phyloP scores from a whole-genome alignment of 2,329 filamentous ascomycete genomes.

The Fusarium nelsonii region DNA sequence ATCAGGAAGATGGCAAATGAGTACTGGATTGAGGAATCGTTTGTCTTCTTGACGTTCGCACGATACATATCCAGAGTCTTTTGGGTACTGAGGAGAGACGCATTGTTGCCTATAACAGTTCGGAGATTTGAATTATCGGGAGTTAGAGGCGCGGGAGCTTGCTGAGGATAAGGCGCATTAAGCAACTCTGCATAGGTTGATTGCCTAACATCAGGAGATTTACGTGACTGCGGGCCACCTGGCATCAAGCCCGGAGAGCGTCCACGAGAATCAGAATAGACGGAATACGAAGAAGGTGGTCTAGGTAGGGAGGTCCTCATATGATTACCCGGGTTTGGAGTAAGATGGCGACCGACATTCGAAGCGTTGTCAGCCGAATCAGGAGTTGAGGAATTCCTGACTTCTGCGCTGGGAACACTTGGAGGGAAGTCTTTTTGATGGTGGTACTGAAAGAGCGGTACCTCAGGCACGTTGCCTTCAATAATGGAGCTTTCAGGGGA shows the following conservation, averaged over 20 bases:
- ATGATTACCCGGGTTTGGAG: constrained; percentile 67
- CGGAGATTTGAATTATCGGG: constrained; percentile 87
- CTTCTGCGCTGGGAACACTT: constrained; percentile 58
- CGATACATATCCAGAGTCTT: constrained; percentile 99
- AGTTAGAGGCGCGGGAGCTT: constrained; percentile 72
- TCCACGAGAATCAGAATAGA: constrained; percentile 76
- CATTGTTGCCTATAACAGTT: constrained; percentile 85
- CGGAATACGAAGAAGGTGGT: constrained; percentile 82
- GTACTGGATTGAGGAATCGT: constrained; percentile 89
- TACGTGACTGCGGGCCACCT: constrained; percentile 64
- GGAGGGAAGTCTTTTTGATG: constrained; percentile 65
- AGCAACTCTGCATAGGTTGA: constrained; percentile 71
- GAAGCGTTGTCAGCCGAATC: constrained; percentile 65
- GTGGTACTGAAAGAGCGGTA: constrained; percentile 73
- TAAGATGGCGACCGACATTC: constrained; percentile 71
- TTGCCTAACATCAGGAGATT: constrained; percentile 66
- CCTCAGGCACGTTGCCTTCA: constrained; percentile 58
- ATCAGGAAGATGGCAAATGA: constrained; percentile 97
- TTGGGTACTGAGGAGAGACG: constrained; percentile 88
- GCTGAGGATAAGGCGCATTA: constrained; percentile 83
- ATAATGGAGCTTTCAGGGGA: constrained; percentile 65
- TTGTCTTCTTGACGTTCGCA: constrained; percentile 96
- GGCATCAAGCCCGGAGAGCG: constrained; percentile 67
- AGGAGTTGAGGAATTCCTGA: constrained; percentile 62
- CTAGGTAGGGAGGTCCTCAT: constrained; percentile 72